Base-by-base conservation (phyloP, 129 eudicot species). In the Lonicera japonica region DNA sequence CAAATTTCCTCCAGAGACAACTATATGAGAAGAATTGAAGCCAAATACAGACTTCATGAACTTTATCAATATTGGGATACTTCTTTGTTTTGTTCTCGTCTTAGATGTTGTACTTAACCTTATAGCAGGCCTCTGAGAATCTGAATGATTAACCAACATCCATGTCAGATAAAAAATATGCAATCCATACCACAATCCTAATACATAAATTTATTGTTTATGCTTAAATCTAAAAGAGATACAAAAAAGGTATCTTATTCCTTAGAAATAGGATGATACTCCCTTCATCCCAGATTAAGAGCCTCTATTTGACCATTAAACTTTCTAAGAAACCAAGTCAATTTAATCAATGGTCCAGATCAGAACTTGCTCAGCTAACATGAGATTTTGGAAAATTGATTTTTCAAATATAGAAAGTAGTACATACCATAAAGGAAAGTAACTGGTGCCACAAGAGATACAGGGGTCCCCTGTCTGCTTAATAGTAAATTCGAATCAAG, bases 21-120 rank as follows among this genome's bases (percentile, higher is more conserved):
- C 80, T 50, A 92, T 17, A 11, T 76, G 91, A 62, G 96, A 79
- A 21, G 91, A 84, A 71, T 88, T 85, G 70, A 92, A 92, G 13
- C 74, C 91, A 54, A 92, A 92, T 24, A 92, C 95, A 20, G 98
- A 96, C 78, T 92, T 88, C 79, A 70, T 15, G 79, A 92, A 92
- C 77, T 77, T 92, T 68, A 92, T 80, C 68, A 67, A 58, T 25
- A 88, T 71, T 10, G 83, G 76, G 36, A 92, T 75, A 68, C 58
- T 76, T 36, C 73, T 70, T 54, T 92, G 87, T 57, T 64, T 77
- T 19, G 98, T 87, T 80, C 86, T 77, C 88, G 60, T 82, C 61
- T 72, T 82, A 36, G 77, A 78, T 2, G 79, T 74, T 11, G 96
- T 76, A 67, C 95, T 92, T 87, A 92, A 80, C 77, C 75, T 84